Evolutionary conservation across 495 filamentous ascomycete species (phyloP), one percentile per base, ranked within the genome.

Genomic region (Penicillium pulvis): DNA sequence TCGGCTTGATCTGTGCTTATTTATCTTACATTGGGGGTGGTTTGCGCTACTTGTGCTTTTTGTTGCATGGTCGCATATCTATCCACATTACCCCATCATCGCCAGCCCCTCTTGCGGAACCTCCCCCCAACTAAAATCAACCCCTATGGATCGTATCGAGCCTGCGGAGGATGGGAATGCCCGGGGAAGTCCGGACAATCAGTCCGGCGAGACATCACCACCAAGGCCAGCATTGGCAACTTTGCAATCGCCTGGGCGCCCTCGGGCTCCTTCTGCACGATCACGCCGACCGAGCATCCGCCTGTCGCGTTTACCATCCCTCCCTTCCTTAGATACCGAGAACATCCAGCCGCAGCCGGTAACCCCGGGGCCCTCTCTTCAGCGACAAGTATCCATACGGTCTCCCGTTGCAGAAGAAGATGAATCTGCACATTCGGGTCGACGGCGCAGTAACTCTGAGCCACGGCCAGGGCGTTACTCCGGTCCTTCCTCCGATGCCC

Each of bases 391-490:
- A 9, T 51, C 62, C 8, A 49, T 66, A 16, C 56, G 44, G 31
- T 68, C 66, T 16, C 61, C 59, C 8, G 61, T 58, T 1, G 49
- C 50, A 23, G 67, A 71, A 36, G 72, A 76, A 46, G 71, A 73
- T 49, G 71, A 77, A 51, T 55, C 66, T 20, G 59, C 64, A 60
- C 61, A 71, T 30, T 65, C 57, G 16, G 67, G 65, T 28, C 73
- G 78, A 51, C 75, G 78, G 33, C 78, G 78, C 62, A 80, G 78
- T 61, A 78, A 46, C 48, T 80, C 78, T 14, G 78, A 79, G 48
- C 78, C 78, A 28, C 75, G 71, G 46, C 75, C 65, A 16, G 72
- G 74, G 24, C 67, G 72, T 35, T 80, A 67, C 65, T 76, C 75
- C 8, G 64, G 70, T 1, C 68, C 76, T 4, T 57, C 57, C 17